Conservation (phyloP, 768 basidiomycete genomes). For the Mycena haematopus region DNA sequence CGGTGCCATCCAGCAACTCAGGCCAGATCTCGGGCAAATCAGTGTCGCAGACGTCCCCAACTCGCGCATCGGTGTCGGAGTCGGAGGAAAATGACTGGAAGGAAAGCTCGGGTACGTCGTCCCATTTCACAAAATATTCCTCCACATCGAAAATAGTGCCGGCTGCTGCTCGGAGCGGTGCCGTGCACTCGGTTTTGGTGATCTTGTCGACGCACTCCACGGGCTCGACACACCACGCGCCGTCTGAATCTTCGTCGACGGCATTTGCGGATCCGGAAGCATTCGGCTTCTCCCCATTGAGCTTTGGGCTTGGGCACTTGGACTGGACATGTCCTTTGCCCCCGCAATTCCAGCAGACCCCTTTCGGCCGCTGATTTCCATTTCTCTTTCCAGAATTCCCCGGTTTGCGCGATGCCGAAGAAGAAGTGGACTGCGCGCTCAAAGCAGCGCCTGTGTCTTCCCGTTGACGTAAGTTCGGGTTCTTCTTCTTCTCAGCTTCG, state of each 20-base stretch:
- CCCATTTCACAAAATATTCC: slow-evolving; percentile 1
- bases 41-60: not conserved
- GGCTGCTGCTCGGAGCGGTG: slow-evolving; percentile 1
- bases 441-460: slow-evolving; percentile 10
- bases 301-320: slow-evolving; percentile 34
- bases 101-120: not conserved
- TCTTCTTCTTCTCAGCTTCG: slow-evolving; percentile 11
- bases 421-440: not conserved
- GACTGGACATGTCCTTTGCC: slow-evolving; percentile 34
- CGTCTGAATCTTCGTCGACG: slow-evolving; percentile 20
- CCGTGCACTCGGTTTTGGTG: slow-evolving; percentile 1
- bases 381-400: not conserved
- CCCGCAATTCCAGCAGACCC: slow-evolving; percentile 40
- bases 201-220: not conserved
- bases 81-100: slow-evolving; percentile 2
- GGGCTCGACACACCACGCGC: slow-evolving; percentile 14
- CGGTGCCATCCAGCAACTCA: slow-evolving; percentile 2
- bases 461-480: not conserved
- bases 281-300: slow-evolving; percentile 16
- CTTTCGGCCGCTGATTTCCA: slow-evolving; percentile 4
- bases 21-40: slow-evolving; percentile 5
- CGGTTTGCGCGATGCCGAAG: not conserved
- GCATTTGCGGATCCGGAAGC: slow-evolving; percentile 10
- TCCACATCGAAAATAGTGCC: slow-evolving; percentile 4
- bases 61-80: not conserved